Evolutionary conservation across 345 rosid species (phyloP), one percentile per base, ranked within the genome.

Genomic region (Lepidium africanum): DNA sequence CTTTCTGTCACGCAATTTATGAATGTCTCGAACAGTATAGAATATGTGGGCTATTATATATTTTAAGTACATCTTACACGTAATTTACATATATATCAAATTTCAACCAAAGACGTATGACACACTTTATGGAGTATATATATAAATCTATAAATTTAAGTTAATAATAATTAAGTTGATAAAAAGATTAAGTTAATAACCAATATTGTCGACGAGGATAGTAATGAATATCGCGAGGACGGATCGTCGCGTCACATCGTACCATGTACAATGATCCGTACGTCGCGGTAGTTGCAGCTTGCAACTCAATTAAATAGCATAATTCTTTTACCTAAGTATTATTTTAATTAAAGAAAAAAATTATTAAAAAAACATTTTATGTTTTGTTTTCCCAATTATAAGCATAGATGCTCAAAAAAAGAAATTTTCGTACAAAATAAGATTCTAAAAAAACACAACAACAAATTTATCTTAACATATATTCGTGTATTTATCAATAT

Each of bases 161-260:
- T 25, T 25, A 3, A 25, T 25, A 25, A 25, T 2, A 25, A 2
- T 25, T 25, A 25, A 3, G 27, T 21, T 21, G 23, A 21, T 21
- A 21, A 21, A 2, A 21, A 21, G 3, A 25, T 25, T 25, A 25
- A 25, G 2, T 25, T 25, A 4, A 33, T 17, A 47, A 64, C 10
- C 37, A 23, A 14, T 14, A n/a, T n/a, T n/a, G 48, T 23, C 17
- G 40, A 25, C 4, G 27, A 25, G 27, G 2, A 25, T 25, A 25
- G 27, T 25, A 25, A 21, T 30, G 30, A 50, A 35, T 33, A 19
- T 40, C n/a, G 41, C 63, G 69, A 71, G 69, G 63, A 36, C 69
- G 69, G 62, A 36, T 62, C 63, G 63, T 35, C 12, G 57, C 69
- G n/a, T 62, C 63, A 45, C 69, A 71, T 33, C 13, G 41, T 10